phyloP scores from a whole-genome alignment of 169 alveolate genomes.

The Babesia bigemina region DNA sequence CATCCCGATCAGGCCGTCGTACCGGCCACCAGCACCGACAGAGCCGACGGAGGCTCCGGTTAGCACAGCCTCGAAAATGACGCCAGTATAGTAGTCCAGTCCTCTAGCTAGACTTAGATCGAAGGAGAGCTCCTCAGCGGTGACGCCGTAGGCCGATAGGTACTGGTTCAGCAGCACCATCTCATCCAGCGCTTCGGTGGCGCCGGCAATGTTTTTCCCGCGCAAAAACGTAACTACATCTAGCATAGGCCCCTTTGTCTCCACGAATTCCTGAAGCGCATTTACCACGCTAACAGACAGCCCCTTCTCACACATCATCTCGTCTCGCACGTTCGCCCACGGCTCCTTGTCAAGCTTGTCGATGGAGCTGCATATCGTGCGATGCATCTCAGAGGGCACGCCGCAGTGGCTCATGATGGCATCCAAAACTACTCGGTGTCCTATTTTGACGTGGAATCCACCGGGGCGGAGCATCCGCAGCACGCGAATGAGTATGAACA shows the following conservation, averaged over 20 bases:
- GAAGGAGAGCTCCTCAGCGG: conserved; percentile 66
- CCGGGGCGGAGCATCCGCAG: conserved; percentile 81
- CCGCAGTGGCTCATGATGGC: conserved; percentile 89
- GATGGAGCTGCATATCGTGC: conserved; percentile 91
- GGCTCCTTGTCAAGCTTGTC: conserved; percentile 96
- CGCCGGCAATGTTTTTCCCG: conserved; percentile 58
- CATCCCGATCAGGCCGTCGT: conserved; percentile 92
- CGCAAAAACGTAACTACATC: conserved; percentile 77
- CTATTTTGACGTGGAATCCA: conserved; percentile 86
- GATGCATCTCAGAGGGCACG: conserved; percentile 85
- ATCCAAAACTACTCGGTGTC: conserved; percentile 91
- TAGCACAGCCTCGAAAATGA: conserved; percentile 93
- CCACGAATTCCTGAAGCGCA: conserved; percentile 82
- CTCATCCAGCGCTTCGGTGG: conserved; percentile 64
- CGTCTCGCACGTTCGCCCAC: conserved; percentile 90
- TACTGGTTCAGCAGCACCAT: conserved; percentile 69
- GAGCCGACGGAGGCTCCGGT: conserved; percentile 88
- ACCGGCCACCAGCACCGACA: conserved; percentile 98
- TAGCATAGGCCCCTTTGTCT: conserved; percentile 81
- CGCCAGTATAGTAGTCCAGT: conserved; percentile 96
- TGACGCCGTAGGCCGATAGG: conserved; percentile 52
- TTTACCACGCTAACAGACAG: conserved; percentile 80
- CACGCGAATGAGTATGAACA: conserved; percentile 87
- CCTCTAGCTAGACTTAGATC: conserved; percentile 96
- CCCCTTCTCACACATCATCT: conserved; percentile 90